These are phyloP conservation scores for Phytopythium vexans DNA, from an alignment of 352 stramenopile species.

Conservation along the genomic window DNA sequence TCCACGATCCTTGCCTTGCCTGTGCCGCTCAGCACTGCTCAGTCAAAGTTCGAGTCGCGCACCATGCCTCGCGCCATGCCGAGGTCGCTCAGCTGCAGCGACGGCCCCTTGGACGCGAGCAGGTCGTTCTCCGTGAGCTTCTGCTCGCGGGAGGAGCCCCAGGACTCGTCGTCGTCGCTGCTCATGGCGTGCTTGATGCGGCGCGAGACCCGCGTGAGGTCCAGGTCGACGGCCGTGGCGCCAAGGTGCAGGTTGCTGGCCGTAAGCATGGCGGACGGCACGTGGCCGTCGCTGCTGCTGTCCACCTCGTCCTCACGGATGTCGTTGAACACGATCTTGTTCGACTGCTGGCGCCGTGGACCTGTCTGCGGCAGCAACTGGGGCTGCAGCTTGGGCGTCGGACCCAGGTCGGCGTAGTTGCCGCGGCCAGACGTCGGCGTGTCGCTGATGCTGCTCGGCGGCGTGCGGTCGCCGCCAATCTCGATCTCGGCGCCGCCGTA, in stretches of 20 bases:
- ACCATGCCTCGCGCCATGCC: conserved; percentile 14
- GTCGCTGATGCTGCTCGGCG: conserved; percentile 6
- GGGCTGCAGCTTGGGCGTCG: conserved; percentile 6
- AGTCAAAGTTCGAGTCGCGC: conserved; percentile 22
- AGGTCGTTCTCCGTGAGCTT: conserved; percentile 55
- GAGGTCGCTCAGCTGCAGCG: conserved; percentile 45
- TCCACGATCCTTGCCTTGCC: too few relatives aligned
- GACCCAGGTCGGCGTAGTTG: conserved; percentile 22
- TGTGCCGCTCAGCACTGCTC: background rate
- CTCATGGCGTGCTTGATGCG: conserved; percentile 42
- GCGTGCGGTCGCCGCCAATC: conserved; percentile 15
- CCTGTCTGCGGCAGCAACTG: background rate
- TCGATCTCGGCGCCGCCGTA: conserved; percentile 14
- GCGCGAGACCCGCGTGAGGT: conserved; percentile 49
- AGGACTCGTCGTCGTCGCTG: conserved; percentile 17
- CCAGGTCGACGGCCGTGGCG: conserved; percentile 34
- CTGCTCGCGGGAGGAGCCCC: conserved; percentile 27
- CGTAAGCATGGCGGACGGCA: conserved; percentile 4
- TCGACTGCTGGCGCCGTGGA: conserved; percentile 9
- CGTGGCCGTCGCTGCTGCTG: background rate
- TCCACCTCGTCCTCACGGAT: conserved; percentile 56
- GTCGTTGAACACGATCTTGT: conserved; percentile 56
- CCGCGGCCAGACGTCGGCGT: conserved; percentile 24
- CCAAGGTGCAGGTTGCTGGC: conserved; percentile 13
- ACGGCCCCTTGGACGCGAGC: conserved; percentile 31